phyloP scores from a whole-genome alignment of 306 rosid genomes.

The Vicia faba region DNA sequence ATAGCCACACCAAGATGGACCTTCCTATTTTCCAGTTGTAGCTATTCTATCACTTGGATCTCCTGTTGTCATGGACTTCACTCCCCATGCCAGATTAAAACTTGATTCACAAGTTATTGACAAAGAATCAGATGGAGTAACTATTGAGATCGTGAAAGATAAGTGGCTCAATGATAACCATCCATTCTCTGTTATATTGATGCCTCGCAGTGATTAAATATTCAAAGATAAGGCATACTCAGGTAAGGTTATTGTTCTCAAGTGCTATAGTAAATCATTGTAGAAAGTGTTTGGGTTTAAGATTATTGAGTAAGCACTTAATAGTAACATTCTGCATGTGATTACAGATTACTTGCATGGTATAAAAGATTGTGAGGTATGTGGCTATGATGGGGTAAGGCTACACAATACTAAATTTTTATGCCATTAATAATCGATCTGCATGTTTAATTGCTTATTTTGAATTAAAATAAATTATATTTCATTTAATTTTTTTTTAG shows the following conservation, averaged over 20 bases:
- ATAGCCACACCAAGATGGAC: conserved; percentile 94
- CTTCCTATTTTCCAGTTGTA: conserved; percentile 87
- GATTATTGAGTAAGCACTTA: not conserved
- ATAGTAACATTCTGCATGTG: not conserved
- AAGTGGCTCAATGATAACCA: conserved; percentile 48
- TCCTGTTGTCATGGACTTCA: conserved; percentile 83
- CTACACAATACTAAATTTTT: conserved; percentile 5
- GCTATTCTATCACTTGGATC: conserved; percentile 90
- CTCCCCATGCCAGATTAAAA: conserved; percentile 79
- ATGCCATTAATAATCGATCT: conserved; percentile 6
- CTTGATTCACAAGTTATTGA: conserved; percentile 36
- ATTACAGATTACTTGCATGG: conserved; percentile 89
- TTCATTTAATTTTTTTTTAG: too few species aligned
- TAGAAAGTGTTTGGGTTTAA: not conserved
- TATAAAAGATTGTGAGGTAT: conserved; percentile 55
- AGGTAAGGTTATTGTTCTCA: conserved; percentile 48
- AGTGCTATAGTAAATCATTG: conserved; percentile 8
- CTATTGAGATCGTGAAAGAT: conserved; percentile 42
- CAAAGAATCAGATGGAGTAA: conserved; percentile 41
- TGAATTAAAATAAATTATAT: too few species aligned
- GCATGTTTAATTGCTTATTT: conserved; percentile 3
- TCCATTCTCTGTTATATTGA: conserved; percentile 62
- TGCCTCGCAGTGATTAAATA: conserved; percentile 83
- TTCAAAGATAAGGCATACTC: conserved; percentile 86
- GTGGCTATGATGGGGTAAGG: conserved; percentile 64